Evolutionary conservation across 2,329 filamentous ascomycete species (phyloP).

Genomic region (Plenodomus lindquistii): DNA sequence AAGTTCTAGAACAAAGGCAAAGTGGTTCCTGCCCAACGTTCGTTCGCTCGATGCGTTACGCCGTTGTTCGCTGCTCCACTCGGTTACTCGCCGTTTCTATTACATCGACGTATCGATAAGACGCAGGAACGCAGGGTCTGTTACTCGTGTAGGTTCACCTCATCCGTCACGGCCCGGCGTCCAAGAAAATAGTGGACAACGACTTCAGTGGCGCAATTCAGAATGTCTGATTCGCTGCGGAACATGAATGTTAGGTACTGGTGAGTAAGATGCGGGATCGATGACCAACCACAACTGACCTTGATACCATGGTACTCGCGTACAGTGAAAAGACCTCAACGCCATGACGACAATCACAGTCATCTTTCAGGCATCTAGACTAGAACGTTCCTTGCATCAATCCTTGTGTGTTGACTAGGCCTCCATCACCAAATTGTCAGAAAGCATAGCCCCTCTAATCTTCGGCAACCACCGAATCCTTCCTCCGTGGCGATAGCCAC

Average conservation of each 20-base stretch:
- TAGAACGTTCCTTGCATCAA: not conserved
- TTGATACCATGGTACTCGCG: not conserved
- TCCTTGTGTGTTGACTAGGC: not conserved
- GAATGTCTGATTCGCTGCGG: no score
- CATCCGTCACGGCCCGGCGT: not conserved
- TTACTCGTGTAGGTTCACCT: not conserved
- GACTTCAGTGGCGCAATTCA: not conserved
- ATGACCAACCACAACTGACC: not conserved
- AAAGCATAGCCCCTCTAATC: conserved; percentile 10
- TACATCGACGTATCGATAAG: conserved; percentile 4
- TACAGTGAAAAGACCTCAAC: not conserved
- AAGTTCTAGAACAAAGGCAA: conserved; percentile 10
- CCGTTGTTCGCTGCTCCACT: conserved; percentile 2
- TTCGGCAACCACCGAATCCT: not conserved
- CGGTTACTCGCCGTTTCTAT: conserved; percentile 1
- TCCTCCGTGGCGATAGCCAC: not conserved
- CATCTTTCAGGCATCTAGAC: not conserved
- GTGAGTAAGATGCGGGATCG: not conserved
- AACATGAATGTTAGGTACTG: no score
- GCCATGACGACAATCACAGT: not conserved
- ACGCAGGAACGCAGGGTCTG: not conserved
- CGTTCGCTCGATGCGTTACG: not conserved
- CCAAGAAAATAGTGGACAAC: not conserved
- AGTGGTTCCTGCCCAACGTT: conserved; percentile 5
- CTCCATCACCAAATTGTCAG: not conserved